Percentiles rank a stretch among this genome's conserved stretches.
Evolutionary conservation across 2,329 filamentous ascomycete genomes (phyloP).

Genomic region (Apiospora rasikravindrae): DNA sequence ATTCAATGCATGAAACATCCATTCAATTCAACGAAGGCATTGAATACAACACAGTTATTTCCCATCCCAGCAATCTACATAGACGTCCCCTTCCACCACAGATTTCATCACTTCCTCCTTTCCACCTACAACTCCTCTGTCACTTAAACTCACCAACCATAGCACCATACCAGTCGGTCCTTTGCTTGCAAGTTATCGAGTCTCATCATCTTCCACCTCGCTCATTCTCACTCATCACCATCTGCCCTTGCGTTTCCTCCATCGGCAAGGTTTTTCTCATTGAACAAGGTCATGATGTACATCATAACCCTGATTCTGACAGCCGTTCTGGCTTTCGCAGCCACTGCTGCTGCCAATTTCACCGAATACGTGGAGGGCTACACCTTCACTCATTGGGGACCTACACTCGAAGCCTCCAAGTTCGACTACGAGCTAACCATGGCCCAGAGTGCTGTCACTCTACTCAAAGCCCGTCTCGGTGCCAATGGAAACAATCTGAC

Average conservation of each 20-base stretch:
- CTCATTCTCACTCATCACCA: not conserved
- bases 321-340: not conserved
- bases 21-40: not conserved
- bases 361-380: conserved; percentile 26
- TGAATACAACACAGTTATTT: not conserved
- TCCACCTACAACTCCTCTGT: not conserved
- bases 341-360: not conserved
- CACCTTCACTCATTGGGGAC: conserved; percentile 27
- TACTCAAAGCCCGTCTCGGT: conserved; percentile 24
- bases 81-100: not conserved
- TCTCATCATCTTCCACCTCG: not conserved
- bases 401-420: conserved; percentile 24
- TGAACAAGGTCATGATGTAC: not conserved
- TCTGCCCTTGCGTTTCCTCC: not conserved
- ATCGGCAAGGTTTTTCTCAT: not conserved
- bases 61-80: not conserved
- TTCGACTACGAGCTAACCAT: conserved; percentile 27
- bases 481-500: not conserved
- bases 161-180: not conserved
- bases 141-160: not conserved
- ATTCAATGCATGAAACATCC: not conserved
- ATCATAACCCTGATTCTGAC: not conserved
- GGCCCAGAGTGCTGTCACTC: conserved; percentile 22
- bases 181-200: not conserved
- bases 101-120: not conserved